These are phyloP conservation scores for Paramecium biaurelia DNA, from an alignment of 73 alveolate species.

Conservation along the genomic window DNA sequence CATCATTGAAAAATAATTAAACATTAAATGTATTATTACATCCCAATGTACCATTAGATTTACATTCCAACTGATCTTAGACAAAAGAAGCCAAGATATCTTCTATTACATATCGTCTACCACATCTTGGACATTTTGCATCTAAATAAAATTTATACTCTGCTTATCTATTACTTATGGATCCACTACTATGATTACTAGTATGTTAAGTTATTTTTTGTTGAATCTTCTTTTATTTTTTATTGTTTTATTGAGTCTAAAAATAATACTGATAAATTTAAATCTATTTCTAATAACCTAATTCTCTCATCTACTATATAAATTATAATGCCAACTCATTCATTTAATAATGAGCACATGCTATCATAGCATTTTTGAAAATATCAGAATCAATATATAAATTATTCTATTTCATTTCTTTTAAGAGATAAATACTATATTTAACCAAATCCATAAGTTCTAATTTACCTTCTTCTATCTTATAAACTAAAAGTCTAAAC, in stretches of 20 bases:
- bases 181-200: background rate
- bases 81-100: background rate
- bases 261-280: background rate
- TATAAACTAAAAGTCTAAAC: background rate
- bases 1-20: background rate
- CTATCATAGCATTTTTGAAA: background rate
- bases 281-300: background rate
- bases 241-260: background rate
- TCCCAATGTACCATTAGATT: slow-evolving; percentile 26
- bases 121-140: slow-evolving; percentile 32
- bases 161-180: background rate
- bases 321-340: slow-evolving; percentile 18
- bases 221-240: background rate
- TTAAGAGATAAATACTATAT: background rate
- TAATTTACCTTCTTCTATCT: background rate
- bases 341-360: background rate
- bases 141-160: background rate
- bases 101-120: background rate
- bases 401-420: background rate
- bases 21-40: slow-evolving; percentile 7
- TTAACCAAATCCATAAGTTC: background rate
- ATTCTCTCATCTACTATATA: background rate
- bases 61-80: background rate
- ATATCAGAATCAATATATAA: background rate
- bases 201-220: background rate